A percentile compares a stretch with the other conserved stretches of the same genome.
Evolutionary conservation across 1,139 yeast genomes (phyloP).

Genomic region (Kodamaea sp.): DNA sequence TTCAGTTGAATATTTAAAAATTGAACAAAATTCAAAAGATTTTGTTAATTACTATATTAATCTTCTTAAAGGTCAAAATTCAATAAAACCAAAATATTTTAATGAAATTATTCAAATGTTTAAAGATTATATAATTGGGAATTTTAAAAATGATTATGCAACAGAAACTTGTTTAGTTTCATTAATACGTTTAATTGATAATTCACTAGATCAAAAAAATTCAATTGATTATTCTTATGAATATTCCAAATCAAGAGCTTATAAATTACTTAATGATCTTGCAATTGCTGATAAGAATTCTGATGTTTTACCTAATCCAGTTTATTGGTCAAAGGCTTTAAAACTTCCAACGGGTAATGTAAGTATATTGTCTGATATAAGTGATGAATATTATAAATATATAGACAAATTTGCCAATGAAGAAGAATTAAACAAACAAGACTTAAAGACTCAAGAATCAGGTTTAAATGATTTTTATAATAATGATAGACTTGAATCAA

Average conservation of each 20-base stretch:
- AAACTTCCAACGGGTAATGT: constrained; percentile 39
- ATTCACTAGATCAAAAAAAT: constrained; percentile 14
- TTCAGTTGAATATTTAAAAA: constrained; percentile 30
- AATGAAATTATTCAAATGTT: constrained; percentile 38
- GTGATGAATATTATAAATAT: constrained; percentile 40
- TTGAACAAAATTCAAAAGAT: constrained; percentile 19
- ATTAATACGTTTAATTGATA: constrained; percentile 34
- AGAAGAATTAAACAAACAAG: not conserved
- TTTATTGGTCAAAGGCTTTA: constrained; percentile 41
- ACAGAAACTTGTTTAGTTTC: constrained; percentile 33
- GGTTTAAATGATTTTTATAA: constrained; percentile 23
- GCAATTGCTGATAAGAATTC: constrained; percentile 16
- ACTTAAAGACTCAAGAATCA: not conserved
- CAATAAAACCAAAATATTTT: constrained; percentile 25
- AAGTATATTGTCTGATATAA: constrained; percentile 36
- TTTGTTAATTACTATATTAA: constrained; percentile 22
- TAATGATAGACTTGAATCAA: constrained; percentile 31
- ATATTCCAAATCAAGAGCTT: constrained; percentile 47
- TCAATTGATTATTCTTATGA: constrained; percentile 29
- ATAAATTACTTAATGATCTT: constrained; percentile 37
- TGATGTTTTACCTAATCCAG: constrained; percentile 41
- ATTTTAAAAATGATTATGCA: constrained; percentile 38
- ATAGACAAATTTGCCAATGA: constrained; percentile 17
- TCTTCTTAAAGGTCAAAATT: constrained; percentile 15
- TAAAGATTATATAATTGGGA: constrained; percentile 49